Conservation (phyloP, 176 grass and related monocot genomes). For the Panicum miliaceum region DNA sequence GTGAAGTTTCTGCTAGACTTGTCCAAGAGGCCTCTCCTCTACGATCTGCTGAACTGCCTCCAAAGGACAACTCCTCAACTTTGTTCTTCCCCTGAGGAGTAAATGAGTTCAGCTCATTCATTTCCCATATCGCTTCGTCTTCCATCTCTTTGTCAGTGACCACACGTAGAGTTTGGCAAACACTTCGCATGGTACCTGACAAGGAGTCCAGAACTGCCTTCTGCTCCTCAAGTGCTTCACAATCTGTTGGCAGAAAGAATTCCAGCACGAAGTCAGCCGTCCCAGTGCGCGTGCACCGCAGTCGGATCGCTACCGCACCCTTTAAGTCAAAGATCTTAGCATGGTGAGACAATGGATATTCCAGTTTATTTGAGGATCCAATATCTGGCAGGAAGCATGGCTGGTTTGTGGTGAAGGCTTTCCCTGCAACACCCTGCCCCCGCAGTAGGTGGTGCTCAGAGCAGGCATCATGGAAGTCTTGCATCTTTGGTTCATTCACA, state of each 20-base stretch:
- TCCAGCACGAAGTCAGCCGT: slow-evolving; percentile 83
- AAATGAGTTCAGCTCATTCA: slow-evolving; percentile 60
- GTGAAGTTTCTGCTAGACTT: slow-evolving; percentile 44
- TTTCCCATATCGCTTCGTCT: slow-evolving; percentile 56
- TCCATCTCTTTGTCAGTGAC: slow-evolving; percentile 78
- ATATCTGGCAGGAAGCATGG: slow-evolving; percentile 82
- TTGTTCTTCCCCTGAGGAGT: slow-evolving; percentile 53
- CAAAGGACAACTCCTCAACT: slow-evolving; percentile 52
- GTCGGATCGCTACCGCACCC: slow-evolving; percentile 83
- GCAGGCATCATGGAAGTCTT: slow-evolving; percentile 77
- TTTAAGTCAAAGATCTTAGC: slow-evolving; percentile 88
- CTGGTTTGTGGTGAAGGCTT: slow-evolving; percentile 80
- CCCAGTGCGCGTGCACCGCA: slow-evolving; percentile 72
- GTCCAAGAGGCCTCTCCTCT: slow-evolving; percentile 47
- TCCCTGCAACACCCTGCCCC: slow-evolving; percentile 75
- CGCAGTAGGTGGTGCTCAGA: slow-evolving; percentile 89
- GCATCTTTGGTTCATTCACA: slow-evolving; percentile 67
- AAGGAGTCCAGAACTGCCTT: slow-evolving; percentile 83
- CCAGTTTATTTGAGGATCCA: slow-evolving; percentile 62
- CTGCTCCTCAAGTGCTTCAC: slow-evolving; percentile 68
- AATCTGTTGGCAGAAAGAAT: slow-evolving; percentile 79
- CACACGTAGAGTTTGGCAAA: slow-evolving; percentile 81
- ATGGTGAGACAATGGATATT: slow-evolving; percentile 90
- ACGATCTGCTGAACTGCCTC: slow-evolving; percentile 39
- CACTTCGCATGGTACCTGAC: slow-evolving; percentile 65